Evolutionary conservation across 768 basidiomycete species (phyloP).

Genomic region (Leccinum olivaceopallidum): DNA sequence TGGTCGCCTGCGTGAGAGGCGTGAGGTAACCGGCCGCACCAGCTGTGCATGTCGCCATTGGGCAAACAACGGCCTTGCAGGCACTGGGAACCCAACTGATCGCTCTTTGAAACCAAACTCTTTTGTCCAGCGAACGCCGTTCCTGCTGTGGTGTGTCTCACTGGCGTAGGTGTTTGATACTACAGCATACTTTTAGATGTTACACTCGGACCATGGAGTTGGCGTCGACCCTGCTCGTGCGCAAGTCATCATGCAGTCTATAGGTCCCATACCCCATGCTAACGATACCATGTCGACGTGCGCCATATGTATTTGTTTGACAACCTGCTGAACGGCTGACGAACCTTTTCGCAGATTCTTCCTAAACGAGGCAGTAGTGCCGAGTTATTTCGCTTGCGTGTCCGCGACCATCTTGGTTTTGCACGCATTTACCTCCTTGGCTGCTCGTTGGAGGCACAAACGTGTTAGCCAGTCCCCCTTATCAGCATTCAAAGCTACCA

Average conservation of each 20-base stretch:
- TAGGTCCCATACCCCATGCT: background rate
- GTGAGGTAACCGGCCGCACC: background rate
- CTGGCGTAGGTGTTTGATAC: background rate
- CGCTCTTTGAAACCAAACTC: background rate
- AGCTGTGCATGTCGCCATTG: background rate
- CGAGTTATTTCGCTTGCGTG: background rate
- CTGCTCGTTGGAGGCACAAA: too few species aligned
- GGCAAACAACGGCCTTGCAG: background rate
- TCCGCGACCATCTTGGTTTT: conserved; percentile 1
- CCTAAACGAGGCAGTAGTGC: background rate
- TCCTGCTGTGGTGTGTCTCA: background rate
- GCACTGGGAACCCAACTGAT: background rate
- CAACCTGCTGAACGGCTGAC: background rate
- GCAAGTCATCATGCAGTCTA: background rate
- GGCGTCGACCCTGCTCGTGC: background rate
- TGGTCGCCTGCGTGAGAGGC: background rate
- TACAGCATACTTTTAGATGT: background rate
- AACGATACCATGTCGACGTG: background rate
- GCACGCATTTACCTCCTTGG: background rate
- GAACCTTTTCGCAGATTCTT: background rate
- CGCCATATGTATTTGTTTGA: background rate
- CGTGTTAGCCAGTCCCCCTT: background rate
- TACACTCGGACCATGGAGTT: background rate
- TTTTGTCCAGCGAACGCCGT: background rate
- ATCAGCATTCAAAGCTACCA: background rate